Base-by-base conservation (phyloP, 495 filamentous ascomycete genomes). In the Xylaria bambusicola region DNA sequence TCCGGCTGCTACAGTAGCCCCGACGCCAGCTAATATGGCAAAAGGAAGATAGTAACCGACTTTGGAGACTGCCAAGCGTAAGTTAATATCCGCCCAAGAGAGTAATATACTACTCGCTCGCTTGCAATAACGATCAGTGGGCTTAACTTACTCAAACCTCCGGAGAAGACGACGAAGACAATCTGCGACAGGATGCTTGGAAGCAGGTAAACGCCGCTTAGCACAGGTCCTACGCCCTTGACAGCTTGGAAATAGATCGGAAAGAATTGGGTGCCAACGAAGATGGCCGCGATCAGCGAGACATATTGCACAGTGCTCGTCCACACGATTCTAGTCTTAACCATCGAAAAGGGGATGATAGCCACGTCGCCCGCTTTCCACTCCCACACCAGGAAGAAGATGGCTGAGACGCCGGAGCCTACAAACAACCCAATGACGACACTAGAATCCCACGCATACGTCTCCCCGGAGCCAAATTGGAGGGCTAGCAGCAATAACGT, bases 171-270 rank as follows among this genome's bases (percentile, higher is more conserved):
- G 6, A 80, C 76, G n/a, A 75, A 68, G 0, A 82, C 21, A 20
- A 84, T 61, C 54, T 84, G 78, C 26, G 72, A 69, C 15, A 87
- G 36, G 18, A 86, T 80, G 33, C 69, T 76, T 0, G 83, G 82
- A 2, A 86, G 66, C 55, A 79, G 75, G 60, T 77, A 70, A 44
- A 85, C 76, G 36, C 82, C 83, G 18, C 78, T 82, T 60, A 78
- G 71, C 13, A 75, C 70, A 6, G 83, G 78, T 0, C 74, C 73
- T 2, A 73, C 75, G 1, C 74, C 77, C 61, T 82, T 78, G 60
- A 85, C 81, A 10, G 79, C 78, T 66, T 92, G 88, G 71, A 91
- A 89, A 78, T 84, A 90, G 47, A 89, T 81, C 1, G 86, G 85
- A 5, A 88, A 68, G 52, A 82, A 84, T 60, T 69, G 70, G 2